Conservation (phyloP, 164 flowering plant genomes). For the Vitis amurensis region DNA sequence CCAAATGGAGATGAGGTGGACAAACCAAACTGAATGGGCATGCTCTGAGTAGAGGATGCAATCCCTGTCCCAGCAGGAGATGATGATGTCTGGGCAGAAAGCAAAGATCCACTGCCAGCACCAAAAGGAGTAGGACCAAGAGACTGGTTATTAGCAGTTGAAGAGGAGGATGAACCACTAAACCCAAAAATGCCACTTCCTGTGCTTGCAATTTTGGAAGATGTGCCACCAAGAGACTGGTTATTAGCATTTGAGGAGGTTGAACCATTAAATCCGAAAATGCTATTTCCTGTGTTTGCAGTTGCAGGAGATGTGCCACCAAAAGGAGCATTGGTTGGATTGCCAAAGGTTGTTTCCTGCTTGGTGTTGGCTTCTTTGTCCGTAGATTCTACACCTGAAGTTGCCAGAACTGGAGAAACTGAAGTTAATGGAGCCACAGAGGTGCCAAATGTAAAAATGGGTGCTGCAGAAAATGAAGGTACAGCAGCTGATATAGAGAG, state of each 20-base stretch:
- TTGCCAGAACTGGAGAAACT: conserved; percentile 22
- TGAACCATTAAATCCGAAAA: conserved; percentile 15
- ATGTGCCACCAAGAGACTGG: conserved; percentile 24
- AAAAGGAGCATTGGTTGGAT: conserved; percentile 14
- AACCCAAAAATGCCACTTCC: conserved; percentile 43
- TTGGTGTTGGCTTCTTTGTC: conserved; percentile 30
- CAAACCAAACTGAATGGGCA: conserved; percentile 47
- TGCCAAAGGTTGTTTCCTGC: conserved; percentile 30
- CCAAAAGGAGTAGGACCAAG: conserved; percentile 30
- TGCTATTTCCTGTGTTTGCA: conserved; percentile 21
- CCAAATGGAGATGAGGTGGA: conserved; percentile 49
- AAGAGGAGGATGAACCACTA: conserved; percentile 31
- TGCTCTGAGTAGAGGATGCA: conserved; percentile 33
- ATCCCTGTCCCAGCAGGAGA: conserved; percentile 29
- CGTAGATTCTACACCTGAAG: conserved; percentile 22
- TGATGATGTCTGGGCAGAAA: conserved; percentile 17
- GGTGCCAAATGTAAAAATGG: conserved; percentile 42
- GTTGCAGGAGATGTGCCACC: conserved; percentile 28
- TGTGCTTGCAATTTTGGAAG: conserved; percentile 21
- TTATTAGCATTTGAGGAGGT: conserved; percentile 20
- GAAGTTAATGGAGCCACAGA: conserved; percentile 24
- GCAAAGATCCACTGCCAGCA: conserved; percentile 27
- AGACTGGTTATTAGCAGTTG: conserved; percentile 30
- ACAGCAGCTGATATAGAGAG: conserved; percentile 24
- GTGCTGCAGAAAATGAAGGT: conserved; percentile 27